Conservation (phyloP, 768 basidiomycete genomes). For the Crepidotus variabilis region DNA sequence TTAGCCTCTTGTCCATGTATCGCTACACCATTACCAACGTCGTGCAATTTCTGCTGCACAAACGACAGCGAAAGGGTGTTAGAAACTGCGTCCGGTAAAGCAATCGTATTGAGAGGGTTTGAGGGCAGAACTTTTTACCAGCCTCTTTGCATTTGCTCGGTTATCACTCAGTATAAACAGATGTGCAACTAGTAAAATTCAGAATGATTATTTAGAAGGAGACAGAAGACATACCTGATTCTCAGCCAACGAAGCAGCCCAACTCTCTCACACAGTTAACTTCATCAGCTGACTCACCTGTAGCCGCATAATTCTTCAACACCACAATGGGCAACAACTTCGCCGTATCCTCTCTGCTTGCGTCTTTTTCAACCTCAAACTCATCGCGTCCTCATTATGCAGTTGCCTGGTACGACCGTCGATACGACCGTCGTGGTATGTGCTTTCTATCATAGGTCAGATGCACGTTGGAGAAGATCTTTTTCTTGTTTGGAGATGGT, state of each 20-base stretch:
- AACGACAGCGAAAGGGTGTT: constrained; percentile 76
- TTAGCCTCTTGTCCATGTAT: constrained; percentile 55
- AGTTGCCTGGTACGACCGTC: constrained; percentile 85
- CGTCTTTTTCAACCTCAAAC: constrained; percentile 24
- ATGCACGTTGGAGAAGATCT: constrained; percentile 32
- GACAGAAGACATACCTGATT: constrained; percentile 63
- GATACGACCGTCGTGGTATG: constrained; percentile 83
- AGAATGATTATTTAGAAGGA: too few relatives aligned
- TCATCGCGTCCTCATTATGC: constrained; percentile 56
- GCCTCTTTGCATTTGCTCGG: constrained; percentile 77
- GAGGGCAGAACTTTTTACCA: constrained; percentile 84
- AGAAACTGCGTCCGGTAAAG: constrained; percentile 82
- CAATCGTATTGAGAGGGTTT: constrained; percentile 75
- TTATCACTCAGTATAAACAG: constrained; percentile 90
- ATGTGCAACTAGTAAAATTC: constrained; percentile 70
- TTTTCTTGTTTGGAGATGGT: constrained; percentile 32
- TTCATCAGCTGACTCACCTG: constrained; percentile 61
- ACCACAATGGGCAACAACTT: constrained; percentile 80
- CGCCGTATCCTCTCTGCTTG: constrained; percentile 45
- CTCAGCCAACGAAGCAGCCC: constrained; percentile 81
- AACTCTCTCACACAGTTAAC: constrained; percentile 70
- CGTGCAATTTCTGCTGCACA: constrained; percentile 72
- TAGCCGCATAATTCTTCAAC: constrained; percentile 70
- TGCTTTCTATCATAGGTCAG: constrained; percentile 54
- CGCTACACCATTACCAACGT: constrained; percentile 46